Base-by-base conservation (phyloP, 495 filamentous ascomycete species). In the Aspergillus bridgeri region DNA sequence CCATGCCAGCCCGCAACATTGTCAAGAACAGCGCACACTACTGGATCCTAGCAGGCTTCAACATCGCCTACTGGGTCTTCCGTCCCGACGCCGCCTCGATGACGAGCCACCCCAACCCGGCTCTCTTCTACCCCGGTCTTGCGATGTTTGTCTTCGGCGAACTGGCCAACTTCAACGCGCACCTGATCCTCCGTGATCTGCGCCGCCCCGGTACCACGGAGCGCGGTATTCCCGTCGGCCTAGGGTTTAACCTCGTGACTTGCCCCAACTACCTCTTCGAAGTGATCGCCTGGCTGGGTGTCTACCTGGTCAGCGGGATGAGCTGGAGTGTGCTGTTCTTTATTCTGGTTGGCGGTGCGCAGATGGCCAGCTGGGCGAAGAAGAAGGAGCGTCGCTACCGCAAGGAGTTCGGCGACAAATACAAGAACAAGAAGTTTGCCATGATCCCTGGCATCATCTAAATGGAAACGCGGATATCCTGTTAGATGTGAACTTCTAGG, bases 181-280 rank as follows among this genome's bases (percentile, higher is more conserved):
- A 98, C 69, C 70, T 89, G 59, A 82, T 86, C 3, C 79, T 98
- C 20, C 82, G 88, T 22, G 75, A 79, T 47, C 82, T 98, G 27
- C 87, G 94, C 5, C 84, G 84, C 42, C 80, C 80, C n/a, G 92
- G 92, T 49, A 87, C 86, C 56, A 96, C 86, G 6, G 89, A 95
- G 61, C 77, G 91, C 18, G 91, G 90, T 58, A 96, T 98, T 67
- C 94, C 94, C 0, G 75, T 77, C 42, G 93, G 93, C 19, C 83
- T 91, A 55, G 91, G 91, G n/a, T 97, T 96, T 75, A 77, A 74
- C 65, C 64, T 83, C 42, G 94, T 98, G 43, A 98, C 94, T 13
- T 95, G 91, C 80, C 94, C 94, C 21, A 98, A 98, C 79, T 98
- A 98, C 75, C 82, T 92, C 75, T 98, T 96, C 66, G 94, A 98